These are phyloP conservation scores for Pythium volutum DNA, from an alignment of 352 stramenopile species.

Conservation along the genomic window DNA sequence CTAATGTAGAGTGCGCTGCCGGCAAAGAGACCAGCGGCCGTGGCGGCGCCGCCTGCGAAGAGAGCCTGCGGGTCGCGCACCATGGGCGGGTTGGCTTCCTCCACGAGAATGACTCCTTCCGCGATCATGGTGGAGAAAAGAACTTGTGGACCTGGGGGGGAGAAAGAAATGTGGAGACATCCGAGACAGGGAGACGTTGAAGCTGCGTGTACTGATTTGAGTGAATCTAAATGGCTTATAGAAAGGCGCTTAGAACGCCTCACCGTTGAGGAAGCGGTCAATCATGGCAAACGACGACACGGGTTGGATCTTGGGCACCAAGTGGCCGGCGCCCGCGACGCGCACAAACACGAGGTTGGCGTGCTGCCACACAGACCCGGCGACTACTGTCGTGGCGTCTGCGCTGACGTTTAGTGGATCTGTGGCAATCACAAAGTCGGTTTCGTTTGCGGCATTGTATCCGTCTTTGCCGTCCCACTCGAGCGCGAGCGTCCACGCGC, in stretches of 20 bases:
- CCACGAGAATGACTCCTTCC: no score
- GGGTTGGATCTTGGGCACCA: constrained; percentile 87
- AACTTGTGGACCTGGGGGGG: no score
- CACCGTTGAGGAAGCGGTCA: constrained; percentile 56
- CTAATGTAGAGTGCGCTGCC: constrained; percentile 34
- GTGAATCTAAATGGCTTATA: no score
- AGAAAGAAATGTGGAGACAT: no score
- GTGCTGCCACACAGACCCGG: constrained; percentile 17
- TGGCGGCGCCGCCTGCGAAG: constrained; percentile 9
- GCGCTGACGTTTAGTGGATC: background rate
- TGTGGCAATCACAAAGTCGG: constrained; percentile 14
- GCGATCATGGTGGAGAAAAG: no score
- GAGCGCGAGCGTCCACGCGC: constrained; percentile 86
- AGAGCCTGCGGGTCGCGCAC: background rate
- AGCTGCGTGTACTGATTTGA: no score
- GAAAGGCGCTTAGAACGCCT: constrained; percentile 15
- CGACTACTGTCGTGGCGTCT: constrained; percentile 41
- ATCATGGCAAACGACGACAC: constrained; percentile 79
- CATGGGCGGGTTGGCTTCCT: no score
- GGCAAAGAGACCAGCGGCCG: constrained; percentile 26
- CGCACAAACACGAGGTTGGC: constrained; percentile 81
- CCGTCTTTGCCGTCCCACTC: constrained; percentile 78
- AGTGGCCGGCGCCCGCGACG: constrained; percentile 85
- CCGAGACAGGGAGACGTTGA: no score
- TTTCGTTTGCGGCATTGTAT: constrained; percentile 48